Percentiles rank a stretch among this genome's conserved stretches.
Evolutionary conservation across 2,329 filamentous ascomycete genomes (phyloP).

Genomic region (Colletotrichum sp.): DNA sequence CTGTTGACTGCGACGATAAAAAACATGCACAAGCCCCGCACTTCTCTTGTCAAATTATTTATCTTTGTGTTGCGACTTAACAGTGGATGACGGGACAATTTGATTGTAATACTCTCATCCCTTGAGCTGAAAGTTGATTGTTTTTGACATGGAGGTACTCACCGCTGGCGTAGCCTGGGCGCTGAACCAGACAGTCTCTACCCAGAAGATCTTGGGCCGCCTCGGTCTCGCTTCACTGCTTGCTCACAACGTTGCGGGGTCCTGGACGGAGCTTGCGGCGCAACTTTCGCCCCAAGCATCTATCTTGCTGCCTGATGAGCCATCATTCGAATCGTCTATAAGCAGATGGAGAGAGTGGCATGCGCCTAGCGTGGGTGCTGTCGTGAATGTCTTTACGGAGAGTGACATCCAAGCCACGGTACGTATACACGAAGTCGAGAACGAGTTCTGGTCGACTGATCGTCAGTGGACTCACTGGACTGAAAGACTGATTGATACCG

Average conservation of each 20-base stretch:
- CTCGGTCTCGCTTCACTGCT: background rate
- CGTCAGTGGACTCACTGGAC: background rate
- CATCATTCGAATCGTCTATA: background rate
- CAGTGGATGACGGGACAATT: background rate
- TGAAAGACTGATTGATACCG: background rate
- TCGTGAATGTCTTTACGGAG: constrained; percentile 8
- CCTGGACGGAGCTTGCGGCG: background rate
- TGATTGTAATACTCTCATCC: background rate
- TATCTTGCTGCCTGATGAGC: background rate
- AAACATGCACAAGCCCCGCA: background rate
- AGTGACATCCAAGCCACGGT: constrained; percentile 6
- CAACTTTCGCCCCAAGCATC: background rate
- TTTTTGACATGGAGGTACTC: background rate
- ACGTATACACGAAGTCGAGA: background rate
- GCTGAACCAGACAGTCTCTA: background rate
- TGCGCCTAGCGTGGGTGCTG: background rate
- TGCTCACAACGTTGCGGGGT: background rate
- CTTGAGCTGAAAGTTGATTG: background rate
- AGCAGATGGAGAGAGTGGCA: constrained; percentile 10
- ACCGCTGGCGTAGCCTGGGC: background rate
- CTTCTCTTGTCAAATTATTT: background rate
- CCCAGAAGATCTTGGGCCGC: background rate
- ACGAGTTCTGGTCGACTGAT: background rate
- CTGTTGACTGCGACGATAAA: background rate
- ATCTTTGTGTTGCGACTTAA: background rate